Conservation (phyloP, 257 asterid genomes). For the Apocynum venetum region DNA sequence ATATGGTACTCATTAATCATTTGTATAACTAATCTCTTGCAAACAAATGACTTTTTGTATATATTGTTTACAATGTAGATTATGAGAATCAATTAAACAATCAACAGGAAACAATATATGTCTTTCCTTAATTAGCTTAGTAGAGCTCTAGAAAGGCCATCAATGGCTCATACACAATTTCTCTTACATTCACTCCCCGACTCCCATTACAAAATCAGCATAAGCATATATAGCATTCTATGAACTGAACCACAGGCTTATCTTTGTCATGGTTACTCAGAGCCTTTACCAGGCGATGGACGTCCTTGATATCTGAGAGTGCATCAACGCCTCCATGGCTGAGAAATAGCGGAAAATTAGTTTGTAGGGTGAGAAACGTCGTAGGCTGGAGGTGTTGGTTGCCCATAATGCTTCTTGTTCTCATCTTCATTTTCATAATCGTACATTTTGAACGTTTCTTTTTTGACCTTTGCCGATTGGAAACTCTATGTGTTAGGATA, state of each 20-base stretch:
- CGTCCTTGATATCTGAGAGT: slow-evolving; percentile 7
- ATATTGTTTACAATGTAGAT: too few species aligned
- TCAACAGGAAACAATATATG: too few species aligned
- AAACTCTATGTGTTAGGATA: background rate
- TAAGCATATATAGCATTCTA: background rate
- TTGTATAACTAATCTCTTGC: too few species aligned
- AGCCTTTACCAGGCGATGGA: background rate
- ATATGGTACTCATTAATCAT: too few species aligned
- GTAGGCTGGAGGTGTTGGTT: background rate
- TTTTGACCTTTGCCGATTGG: background rate
- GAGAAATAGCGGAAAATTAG: background rate
- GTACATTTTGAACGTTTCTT: background rate
- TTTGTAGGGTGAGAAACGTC: background rate
- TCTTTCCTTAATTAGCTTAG: background rate
- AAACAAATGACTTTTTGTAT: too few species aligned
- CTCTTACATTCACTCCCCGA: background rate
- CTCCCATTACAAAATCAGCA: slow-evolving; percentile 10
- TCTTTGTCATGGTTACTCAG: background rate
- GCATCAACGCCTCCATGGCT: slow-evolving; percentile 11
- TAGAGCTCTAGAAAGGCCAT: background rate
- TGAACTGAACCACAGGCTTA: background rate
- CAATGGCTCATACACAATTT: slow-evolving; percentile 2
- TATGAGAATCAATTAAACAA: too few species aligned
- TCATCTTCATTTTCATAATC: background rate
- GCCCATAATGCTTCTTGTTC: slow-evolving; percentile 6